phyloP scores from a whole-genome alignment of 345 rosid species.

The Lepidium aucheri region DNA sequence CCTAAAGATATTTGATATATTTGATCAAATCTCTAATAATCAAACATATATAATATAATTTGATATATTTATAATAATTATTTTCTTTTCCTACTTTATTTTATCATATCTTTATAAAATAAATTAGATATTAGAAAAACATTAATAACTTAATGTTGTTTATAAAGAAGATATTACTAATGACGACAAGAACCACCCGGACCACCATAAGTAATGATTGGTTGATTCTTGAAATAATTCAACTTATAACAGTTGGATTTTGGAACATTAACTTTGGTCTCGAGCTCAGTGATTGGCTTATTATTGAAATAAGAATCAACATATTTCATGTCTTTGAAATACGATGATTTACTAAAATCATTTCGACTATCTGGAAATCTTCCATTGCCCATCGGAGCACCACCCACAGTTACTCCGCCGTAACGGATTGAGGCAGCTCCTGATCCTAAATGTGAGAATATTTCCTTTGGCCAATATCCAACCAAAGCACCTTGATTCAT shows the following conservation, averaged over 20 bases:
- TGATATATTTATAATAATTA: too few species aligned
- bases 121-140: too few species aligned
- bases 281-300: neutral
- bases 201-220: neutral
- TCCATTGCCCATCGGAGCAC: conserved; percentile 6
- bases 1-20: too few species aligned
- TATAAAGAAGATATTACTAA: neutral
- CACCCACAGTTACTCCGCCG: neutral
- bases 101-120: too few species aligned
- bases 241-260: neutral
- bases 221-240: neutral
- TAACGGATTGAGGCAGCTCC: neutral
- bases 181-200: neutral
- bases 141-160: neutral
- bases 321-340: neutral
- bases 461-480: neutral
- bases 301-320: neutral
- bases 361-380: neutral
- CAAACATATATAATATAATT: too few species aligned
- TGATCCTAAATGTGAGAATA: neutral
- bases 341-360: neutral
- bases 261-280: neutral
- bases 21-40: too few species aligned
- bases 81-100: too few species aligned
- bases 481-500: neutral